Conservation (phyloP, 208 protist species). For the Wallacemonas rigidus region DNA sequence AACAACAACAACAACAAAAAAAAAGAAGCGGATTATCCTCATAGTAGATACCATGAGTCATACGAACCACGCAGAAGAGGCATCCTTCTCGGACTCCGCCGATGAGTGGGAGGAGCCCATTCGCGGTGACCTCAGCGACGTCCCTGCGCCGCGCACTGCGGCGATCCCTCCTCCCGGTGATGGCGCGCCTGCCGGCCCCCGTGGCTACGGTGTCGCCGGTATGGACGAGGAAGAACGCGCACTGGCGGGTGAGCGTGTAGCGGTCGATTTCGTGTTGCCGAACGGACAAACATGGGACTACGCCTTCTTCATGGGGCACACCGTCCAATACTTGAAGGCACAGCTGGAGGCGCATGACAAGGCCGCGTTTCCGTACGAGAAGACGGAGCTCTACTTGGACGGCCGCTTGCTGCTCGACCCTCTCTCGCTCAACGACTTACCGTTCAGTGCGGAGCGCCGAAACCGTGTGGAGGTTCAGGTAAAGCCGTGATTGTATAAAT, state of each 20-base stretch:
- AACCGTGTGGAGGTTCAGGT: slow-evolving; percentile 60
- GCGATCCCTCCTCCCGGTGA: neutral
- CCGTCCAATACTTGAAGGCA: slow-evolving; percentile 73
- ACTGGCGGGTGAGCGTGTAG: slow-evolving; percentile 51
- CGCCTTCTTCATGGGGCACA: slow-evolving; percentile 81
- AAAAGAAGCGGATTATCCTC: neutral
- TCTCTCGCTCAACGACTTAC: slow-evolving; percentile 79
- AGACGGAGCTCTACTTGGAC: slow-evolving; percentile 64
- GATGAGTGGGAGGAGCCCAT: slow-evolving; percentile 77
- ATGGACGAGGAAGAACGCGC: slow-evolving; percentile 72
- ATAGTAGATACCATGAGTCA: neutral
- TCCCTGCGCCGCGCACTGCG: slow-evolving; percentile 6
- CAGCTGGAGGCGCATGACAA: slow-evolving; percentile 62
- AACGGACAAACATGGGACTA: slow-evolving; percentile 28
- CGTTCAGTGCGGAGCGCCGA: slow-evolving; percentile 49
- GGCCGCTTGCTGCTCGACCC: slow-evolving; percentile 73
- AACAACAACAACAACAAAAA: neutral
- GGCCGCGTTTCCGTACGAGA: slow-evolving; percentile 56
- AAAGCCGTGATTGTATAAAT: neutral
- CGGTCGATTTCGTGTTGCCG: slow-evolving; percentile 52
- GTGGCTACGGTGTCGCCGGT: slow-evolving; percentile 4
- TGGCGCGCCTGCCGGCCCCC: slow-evolving; percentile 1
- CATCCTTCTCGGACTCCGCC: slow-evolving; percentile 53
- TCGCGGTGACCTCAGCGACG: slow-evolving; percentile 3
- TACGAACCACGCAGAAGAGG: slow-evolving; percentile 6